phyloP scores from a whole-genome alignment of 1,284 basidiomycete genomes.

The Cutaneotrichosporon dermatis region DNA sequence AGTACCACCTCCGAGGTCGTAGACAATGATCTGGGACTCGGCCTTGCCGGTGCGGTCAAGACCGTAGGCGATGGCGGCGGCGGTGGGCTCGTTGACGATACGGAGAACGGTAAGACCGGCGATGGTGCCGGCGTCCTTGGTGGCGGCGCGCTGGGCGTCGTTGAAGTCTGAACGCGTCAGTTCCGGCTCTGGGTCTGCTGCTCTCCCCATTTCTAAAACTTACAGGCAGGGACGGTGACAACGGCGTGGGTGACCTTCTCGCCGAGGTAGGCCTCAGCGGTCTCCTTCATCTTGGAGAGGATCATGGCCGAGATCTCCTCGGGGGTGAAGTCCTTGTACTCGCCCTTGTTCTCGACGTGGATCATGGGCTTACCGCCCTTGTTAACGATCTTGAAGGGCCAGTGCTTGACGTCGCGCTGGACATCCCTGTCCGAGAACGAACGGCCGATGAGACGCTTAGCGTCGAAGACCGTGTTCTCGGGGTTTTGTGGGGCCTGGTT shows the following conservation, averaged over 20 bases:
- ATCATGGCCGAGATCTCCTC: slow-evolving; percentile 99
- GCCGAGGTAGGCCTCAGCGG: slow-evolving; percentile 94
- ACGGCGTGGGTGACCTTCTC: slow-evolving; percentile 78
- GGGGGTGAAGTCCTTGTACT: slow-evolving; percentile 82
- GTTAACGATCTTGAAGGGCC: slow-evolving; percentile 74
- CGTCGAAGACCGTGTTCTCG: slow-evolving; percentile 92
- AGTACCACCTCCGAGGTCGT: slow-evolving; percentile 97
- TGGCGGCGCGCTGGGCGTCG: slow-evolving; percentile 97
- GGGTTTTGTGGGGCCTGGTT: slow-evolving; percentile 79
- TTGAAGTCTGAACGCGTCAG: slow-evolving; percentile 98
- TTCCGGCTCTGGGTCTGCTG: slow-evolving; percentile 33
- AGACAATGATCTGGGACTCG: slow-evolving; percentile 86
- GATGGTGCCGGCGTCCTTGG: slow-evolving; percentile 95
- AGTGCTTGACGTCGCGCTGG: slow-evolving; percentile 63
- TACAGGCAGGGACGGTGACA: slow-evolving; percentile 57
- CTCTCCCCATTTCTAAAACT: slow-evolving; percentile 4
- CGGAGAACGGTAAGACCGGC: slow-evolving; percentile 95
- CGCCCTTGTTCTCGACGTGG: slow-evolving; percentile 77
- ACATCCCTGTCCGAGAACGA: slow-evolving; percentile 64
- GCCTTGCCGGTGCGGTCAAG: slow-evolving; percentile 63
- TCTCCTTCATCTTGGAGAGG: slow-evolving; percentile 96
- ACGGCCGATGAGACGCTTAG: slow-evolving; percentile 84
- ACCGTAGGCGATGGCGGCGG: slow-evolving; percentile 95
- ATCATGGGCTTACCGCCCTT: slow-evolving; percentile 83
- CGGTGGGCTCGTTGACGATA: slow-evolving; percentile 98